Evolutionary conservation across 352 stramenopile species (phyloP).

Genomic region (Phytophthora megakarya): DNA sequence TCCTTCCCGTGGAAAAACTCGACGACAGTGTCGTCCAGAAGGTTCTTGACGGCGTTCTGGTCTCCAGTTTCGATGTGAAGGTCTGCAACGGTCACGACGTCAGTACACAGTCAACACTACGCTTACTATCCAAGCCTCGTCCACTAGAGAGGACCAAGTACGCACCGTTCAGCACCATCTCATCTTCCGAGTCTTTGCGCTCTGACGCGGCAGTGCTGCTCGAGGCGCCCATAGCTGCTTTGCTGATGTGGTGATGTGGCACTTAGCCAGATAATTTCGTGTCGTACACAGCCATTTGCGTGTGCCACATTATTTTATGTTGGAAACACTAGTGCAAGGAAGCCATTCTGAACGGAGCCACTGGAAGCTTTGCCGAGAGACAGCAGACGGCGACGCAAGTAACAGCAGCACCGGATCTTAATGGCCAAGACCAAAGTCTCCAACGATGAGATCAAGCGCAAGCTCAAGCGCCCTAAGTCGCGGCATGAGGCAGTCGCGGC

Average conservation of each 20-base stretch:
- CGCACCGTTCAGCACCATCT: constrained; percentile 73
- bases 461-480: constrained; percentile 65
- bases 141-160: not conserved
- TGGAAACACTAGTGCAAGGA: not conserved
- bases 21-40: constrained; percentile 81
- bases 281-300: not conserved
- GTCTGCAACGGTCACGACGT: constrained; percentile 23
- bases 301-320: not conserved
- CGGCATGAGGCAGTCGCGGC: constrained; percentile 38
- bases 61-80: constrained; percentile 81
- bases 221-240: constrained; percentile 45
- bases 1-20: constrained; percentile 73
- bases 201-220: constrained; percentile 44
- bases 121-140: not conserved
- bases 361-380: constrained; percentile 28
- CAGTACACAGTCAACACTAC: constrained; percentile 4
- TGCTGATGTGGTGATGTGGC: constrained; percentile 37
- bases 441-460: constrained; percentile 73
- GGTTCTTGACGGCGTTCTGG: constrained; percentile 87
- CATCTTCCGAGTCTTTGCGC: constrained; percentile 59
- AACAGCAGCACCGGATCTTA: constrained; percentile 19
- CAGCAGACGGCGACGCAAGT: constrained; percentile 20
- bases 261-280: constrained; percentile 9
- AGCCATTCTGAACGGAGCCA: constrained; percentile 25
- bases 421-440: constrained; percentile 70